Evolutionary conservation across 139 green algal genomes (phyloP), one percentile per base, ranked within the genome.

Genomic region (Volvox africanus): DNA sequence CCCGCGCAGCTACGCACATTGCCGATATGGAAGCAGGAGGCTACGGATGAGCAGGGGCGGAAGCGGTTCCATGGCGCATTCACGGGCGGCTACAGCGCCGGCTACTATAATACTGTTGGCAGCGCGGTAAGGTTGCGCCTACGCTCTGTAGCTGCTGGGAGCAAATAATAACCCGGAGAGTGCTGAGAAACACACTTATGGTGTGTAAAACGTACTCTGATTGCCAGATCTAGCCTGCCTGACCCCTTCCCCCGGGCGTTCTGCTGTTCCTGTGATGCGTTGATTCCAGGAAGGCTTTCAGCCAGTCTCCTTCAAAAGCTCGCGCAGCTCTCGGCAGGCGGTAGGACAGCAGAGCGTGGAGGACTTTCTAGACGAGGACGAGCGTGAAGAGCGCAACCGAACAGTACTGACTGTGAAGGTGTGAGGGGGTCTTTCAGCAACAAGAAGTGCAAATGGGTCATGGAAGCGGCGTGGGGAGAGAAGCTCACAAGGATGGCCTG

Each of bases 291-390:
- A 97, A 91, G 98, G 98, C 21, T 99, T 96, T 93, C 75, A 96
- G 71, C 98, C 98, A 0, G 79, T 86, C 5, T 86, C 89, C 28
- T 99, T 99, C 93, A 93, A 44, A n/a, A 90, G 90, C 30, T 98
- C 95, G 30, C 96, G 93, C 50, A 85, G 96, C 20, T 89, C 80
- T 14, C 71, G 76, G 1, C 30, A 79, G 26, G 24, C 18, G 24
- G 24, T 26, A 6, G 50, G 1, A 18, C 16, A 91, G 71, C 97
- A 98, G 85, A 86, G 32, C 50, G 93, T 99, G 44, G 95, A 98
- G 79, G 97, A 99, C 83, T 99, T 98, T 86, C 92, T 99, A 88
- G 98, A 99, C 82, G 96, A 98, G n/a, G 98, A 99, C 88, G 98
- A 99, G 94, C 84, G 95, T 80, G 95, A 96, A 83, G 97, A 98